Base-by-base conservation (phyloP, 345 rosid genomes). In the Citrus trifoliata region DNA sequence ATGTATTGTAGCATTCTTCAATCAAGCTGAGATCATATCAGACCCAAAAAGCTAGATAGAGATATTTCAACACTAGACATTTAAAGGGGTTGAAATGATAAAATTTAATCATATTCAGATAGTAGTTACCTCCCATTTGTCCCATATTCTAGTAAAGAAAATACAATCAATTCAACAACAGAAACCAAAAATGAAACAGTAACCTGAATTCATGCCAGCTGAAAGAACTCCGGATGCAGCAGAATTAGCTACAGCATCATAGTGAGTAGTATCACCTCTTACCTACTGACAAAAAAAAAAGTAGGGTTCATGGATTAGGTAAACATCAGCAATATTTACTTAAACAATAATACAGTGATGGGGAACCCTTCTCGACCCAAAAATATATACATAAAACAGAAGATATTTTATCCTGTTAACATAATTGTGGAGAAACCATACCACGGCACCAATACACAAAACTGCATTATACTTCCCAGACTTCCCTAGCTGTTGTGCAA, bases 171-270 rank as follows among this genome's bases (percentile, higher is more conserved):
- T 38, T 73, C 33, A 35, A 65, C 27, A 40, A 61, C 27, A 1
- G 61, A 79, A 59, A 28, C 32, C 42, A 73, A 22, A 67, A n/a
- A 66, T 6, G 63, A 35, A 40, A 21, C 21, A 75, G 78, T 67
- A 78, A 96, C 99, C 98, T 82, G 99, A 94, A 68, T 86, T 94
- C 14, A 96, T 74, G 82, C 97, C 90, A 85, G 99, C 99, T 25
- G 99, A 96, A 79, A 96, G 98, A 40, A 96, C 98, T 70, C 99
- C 98, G 10, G 99, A 96, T 48, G 99, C 93, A 21, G 92, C 98
- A 10, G 99, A 93, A 88, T 96, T 94, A 51, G 92, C 98, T 69
- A 96, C 99, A 22, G 97, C 98, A 68, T 96, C 99, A 88, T 93
- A 94, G 80, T 96, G 99, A 7, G 97, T 75, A 42, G 99, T 96